Conservation (phyloP, 2,329 filamentous ascomycete species). For the Chaetomium sp. region DNA sequence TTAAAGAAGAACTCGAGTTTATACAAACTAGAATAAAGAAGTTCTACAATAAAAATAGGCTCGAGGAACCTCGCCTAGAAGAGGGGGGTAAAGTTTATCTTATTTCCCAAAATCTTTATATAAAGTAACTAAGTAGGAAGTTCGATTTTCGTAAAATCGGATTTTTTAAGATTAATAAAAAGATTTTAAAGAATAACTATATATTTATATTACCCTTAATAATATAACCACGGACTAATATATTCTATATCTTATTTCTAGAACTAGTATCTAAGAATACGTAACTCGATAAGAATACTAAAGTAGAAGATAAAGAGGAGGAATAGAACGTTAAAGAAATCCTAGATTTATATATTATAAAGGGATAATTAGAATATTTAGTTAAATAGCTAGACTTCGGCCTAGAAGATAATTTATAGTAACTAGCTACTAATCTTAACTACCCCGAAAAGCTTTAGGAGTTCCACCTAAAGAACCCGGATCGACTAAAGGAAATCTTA, state of each 20-base stretch:
- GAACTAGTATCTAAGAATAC: conserved; percentile 16
- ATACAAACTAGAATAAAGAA: no score
- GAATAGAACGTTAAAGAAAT: conserved; percentile 21
- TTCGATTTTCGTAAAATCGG: background rate
- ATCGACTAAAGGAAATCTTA: background rate
- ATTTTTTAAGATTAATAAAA: conserved; percentile 17
- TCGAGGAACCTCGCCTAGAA: no score
- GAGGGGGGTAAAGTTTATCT: no score
- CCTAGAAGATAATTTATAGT: conserved; percentile 12
- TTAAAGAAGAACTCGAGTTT: background rate
- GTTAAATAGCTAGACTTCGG: conserved; percentile 20
- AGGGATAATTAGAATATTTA: conserved; percentile 11
- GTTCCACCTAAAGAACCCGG: conserved; percentile 17
- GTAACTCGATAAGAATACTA: background rate
- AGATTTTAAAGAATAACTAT: conserved; percentile 16
- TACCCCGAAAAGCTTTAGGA: conserved; percentile 21
- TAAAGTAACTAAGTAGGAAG: no score
- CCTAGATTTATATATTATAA: conserved; percentile 12
- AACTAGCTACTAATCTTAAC: conserved; percentile 14
- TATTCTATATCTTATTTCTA: conserved; percentile 23
- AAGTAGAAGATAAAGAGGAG: conserved; percentile 22
- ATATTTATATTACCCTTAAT: conserved; percentile 6
- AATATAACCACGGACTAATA: conserved; percentile 7
- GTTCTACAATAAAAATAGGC: no score
- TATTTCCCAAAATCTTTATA: no score